A percentile compares a stretch with the other conserved stretches of the same genome.
Conservation (phyloP, 2,329 filamentous ascomycete genomes). For the Byssochlamys sp. region DNA sequence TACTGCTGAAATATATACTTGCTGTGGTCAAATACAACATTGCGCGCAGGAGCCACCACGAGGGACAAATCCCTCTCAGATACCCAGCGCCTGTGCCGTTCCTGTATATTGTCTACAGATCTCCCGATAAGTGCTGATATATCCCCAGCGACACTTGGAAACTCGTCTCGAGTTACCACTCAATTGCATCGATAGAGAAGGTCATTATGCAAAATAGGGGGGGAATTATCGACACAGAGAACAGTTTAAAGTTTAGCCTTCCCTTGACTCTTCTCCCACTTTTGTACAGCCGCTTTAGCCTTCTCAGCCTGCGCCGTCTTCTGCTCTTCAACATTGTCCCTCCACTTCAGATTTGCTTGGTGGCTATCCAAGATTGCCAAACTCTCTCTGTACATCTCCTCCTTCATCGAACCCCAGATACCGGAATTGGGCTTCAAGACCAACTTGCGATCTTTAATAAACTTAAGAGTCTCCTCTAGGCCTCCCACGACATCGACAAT, state of each 20-base stretch:
- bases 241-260: slow-evolving; percentile 20
- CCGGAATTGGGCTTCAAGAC: slow-evolving; percentile 53
- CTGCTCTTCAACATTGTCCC: slow-evolving; percentile 42
- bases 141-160: no score
- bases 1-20: background rate
- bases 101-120: no score
- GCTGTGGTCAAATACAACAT: background rate
- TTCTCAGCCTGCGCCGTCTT: slow-evolving; percentile 32
- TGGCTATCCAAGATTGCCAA: slow-evolving; percentile 49
- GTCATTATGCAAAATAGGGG: no score
- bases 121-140: no score
- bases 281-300: slow-evolving; percentile 40
- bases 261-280: slow-evolving; percentile 37
- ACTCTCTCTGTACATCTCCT: slow-evolving; percentile 63
- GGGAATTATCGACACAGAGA: background rate
- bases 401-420: slow-evolving; percentile 62
- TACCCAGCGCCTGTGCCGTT: no score
- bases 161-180: no score
- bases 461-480: slow-evolving; percentile 51
- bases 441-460: slow-evolving; percentile 53
- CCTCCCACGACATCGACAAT: slow-evolving; percentile 61
- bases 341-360: slow-evolving; percentile 35
- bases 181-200: no score
- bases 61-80: no score
- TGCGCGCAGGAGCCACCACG: no score